Percentiles rank a stretch among this genome's conserved stretches.
These are phyloP conservation scores for Populus pruinosa DNA, from an alignment of 345 rosid species.

Conservation along the genomic window DNA sequence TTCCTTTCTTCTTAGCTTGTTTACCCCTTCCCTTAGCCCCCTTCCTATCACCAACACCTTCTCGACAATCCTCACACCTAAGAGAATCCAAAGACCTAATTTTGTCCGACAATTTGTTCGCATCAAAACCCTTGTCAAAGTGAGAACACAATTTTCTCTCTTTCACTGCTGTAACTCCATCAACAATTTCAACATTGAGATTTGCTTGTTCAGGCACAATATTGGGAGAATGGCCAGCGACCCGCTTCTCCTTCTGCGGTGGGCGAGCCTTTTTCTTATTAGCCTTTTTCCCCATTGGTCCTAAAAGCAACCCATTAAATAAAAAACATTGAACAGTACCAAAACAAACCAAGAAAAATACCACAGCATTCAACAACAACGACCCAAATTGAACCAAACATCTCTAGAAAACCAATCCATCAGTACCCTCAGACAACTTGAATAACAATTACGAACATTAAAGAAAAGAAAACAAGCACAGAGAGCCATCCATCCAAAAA, in stretches of 20 bases:
- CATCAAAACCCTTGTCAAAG: conserved; percentile 54
- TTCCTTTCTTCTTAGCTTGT: conserved; percentile 52
- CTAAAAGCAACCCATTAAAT: conserved; percentile 32
- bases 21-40: conserved; percentile 64
- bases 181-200: conserved; percentile 28
- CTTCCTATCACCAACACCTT: conserved; percentile 52
- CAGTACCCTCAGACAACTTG: not conserved
- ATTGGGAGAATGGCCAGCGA: conserved; percentile 29
- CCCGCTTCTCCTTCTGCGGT: conserved; percentile 52
- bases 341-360: not conserved
- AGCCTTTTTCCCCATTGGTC: conserved; percentile 79
- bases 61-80: conserved; percentile 79
- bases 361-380: not conserved
- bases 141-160: conserved; percentile 61
- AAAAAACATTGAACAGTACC: conserved; percentile 10
- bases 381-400: not conserved
- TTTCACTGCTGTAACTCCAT: conserved; percentile 29
- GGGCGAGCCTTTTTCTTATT: conserved; percentile 60
- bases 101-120: conserved; percentile 55
- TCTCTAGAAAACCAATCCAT: not conserved
- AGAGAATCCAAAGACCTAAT: conserved; percentile 44
- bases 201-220: conserved; percentile 33
- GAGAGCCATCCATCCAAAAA: not conserved
- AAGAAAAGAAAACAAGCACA: not conserved
- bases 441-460: not conserved